A percentile compares a stretch with the other conserved stretches of the same genome.
These are phyloP conservation scores for Colletotrichum sp. DNA, from an alignment of 2,329 filamentous ascomycete genomes.

Conservation along the genomic window DNA sequence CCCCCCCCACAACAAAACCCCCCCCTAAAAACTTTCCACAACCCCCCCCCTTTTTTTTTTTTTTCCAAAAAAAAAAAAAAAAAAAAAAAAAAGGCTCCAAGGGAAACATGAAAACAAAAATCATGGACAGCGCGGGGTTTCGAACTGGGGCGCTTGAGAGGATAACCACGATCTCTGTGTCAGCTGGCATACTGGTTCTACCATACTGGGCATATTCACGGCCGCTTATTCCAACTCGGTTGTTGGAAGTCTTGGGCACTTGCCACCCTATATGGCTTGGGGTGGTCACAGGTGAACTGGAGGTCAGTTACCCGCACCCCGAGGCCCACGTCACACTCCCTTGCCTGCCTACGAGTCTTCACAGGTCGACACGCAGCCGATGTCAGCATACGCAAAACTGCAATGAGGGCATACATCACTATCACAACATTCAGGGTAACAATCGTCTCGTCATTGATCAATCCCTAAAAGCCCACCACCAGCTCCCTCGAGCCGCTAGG, in stretches of 20 bases:
- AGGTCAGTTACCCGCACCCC: neutral
- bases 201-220: neutral
- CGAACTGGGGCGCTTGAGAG: neutral
- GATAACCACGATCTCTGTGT: neutral
- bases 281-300: neutral
- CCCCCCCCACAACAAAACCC: no score
- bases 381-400: neutral
- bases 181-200: neutral
- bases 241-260: neutral
- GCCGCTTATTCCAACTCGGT: neutral
- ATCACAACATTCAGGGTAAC: neutral
- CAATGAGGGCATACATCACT: neutral
- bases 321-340: neutral
- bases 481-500: neutral
- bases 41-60: no score
- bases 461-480: neutral
- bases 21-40: no score
- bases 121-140: neutral
- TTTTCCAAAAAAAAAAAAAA: no score
- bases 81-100: neutral
- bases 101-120: neutral
- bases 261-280: neutral
- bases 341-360: neutral
- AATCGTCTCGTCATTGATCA: constrained; percentile 22
- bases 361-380: neutral